Conservation (phyloP, 257 asterid species). For the Cinchona pubescens region DNA sequence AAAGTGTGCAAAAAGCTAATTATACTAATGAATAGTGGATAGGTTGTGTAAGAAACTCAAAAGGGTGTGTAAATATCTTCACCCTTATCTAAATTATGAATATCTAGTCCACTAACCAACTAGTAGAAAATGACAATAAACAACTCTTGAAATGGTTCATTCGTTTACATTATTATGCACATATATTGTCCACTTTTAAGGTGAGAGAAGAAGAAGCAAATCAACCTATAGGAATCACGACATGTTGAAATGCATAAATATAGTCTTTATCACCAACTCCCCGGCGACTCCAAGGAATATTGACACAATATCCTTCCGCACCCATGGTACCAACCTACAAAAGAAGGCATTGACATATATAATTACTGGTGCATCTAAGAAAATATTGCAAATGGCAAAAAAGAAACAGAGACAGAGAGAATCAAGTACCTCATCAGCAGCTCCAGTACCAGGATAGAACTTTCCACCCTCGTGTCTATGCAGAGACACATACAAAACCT, state of each 20-base stretch:
- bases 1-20: too few species aligned
- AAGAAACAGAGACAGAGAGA: conserved; percentile 1
- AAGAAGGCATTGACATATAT: not conserved
- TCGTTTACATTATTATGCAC: not conserved
- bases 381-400: not conserved
- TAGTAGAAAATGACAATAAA: not conserved
- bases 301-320: conserved; percentile 95
- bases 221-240: conserved; percentile 90
- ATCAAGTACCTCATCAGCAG: conserved; percentile 73
- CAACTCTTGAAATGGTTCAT: not conserved
- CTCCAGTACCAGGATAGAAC: conserved; percentile 98
- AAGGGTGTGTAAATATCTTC: too few species aligned
- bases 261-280: conserved; percentile 98
- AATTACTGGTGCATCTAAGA: not conserved
- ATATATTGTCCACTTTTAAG: not conserved
- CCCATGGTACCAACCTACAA: conserved; percentile 86
- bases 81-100: not conserved
- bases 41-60: too few species aligned
- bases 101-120: not conserved
- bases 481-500: conserved; percentile 94
- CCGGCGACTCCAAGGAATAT: conserved; percentile 90
- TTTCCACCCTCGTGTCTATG: conserved; percentile 94
- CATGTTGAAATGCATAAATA: conserved; percentile 83
- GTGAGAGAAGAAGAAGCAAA: conserved; percentile 1
- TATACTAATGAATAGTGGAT: too few species aligned